Evolutionary conservation across 768 basidiomycete genomes (phyloP).

Genomic region (Sutorius australiensis): DNA sequence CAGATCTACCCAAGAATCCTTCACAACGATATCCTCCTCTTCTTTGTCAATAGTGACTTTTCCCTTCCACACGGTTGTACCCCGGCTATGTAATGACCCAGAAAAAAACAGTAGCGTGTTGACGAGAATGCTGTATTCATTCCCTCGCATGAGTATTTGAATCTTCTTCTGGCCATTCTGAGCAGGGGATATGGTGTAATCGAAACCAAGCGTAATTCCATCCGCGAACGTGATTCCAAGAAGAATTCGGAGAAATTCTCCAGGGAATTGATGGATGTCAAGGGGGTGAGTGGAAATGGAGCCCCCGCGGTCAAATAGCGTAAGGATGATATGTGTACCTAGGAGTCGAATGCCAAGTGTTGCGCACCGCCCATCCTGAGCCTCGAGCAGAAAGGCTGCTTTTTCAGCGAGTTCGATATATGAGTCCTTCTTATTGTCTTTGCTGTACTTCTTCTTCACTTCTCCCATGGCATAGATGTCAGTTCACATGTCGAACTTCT

Average conservation of each 20-base stretch:
- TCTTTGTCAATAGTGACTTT: no score
- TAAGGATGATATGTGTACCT: not conserved
- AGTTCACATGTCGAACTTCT: no score
- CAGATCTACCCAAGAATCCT: no score
- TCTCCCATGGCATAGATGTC: no score
- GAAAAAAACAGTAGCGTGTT: no score
- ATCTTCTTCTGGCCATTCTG: not conserved
- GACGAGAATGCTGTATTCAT: no score
- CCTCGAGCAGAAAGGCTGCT: not conserved
- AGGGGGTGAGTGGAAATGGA: not conserved
- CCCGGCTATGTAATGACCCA: no score
- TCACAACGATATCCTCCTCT: no score
- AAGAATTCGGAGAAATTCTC: not conserved
- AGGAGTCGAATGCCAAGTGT: not conserved
- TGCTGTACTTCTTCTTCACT: no score
- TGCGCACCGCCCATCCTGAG: slow-evolving; percentile 1
- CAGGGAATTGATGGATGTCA: not conserved
- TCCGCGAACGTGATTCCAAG: not conserved
- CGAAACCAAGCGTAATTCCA: not conserved
- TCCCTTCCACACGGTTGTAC: no score
- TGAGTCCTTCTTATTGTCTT: not conserved
- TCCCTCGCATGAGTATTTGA: no score
- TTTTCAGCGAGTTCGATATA: slow-evolving; percentile 3
- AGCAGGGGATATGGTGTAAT: not conserved
- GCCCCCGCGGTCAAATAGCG: slow-evolving; percentile 1